These are phyloP conservation scores for barrel medic (Medicago truncatula) DNA, from an alignment of 306 rosid species.

Conservation along the genomic window DNA sequence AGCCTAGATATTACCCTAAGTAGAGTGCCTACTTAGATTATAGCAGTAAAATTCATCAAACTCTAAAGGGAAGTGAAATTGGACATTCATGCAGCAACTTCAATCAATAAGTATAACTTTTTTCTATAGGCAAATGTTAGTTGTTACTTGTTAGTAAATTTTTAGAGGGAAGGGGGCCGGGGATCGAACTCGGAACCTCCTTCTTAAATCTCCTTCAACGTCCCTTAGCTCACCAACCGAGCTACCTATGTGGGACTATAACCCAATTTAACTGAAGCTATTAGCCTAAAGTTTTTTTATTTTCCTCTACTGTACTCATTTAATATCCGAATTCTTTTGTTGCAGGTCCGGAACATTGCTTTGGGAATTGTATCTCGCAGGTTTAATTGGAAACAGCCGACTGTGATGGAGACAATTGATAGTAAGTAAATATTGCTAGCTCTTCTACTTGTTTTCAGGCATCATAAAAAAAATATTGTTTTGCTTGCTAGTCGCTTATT, in stretches of 20 bases:
- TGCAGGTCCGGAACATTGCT: conserved; percentile 91
- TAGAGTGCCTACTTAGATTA: conserved; percentile 5
- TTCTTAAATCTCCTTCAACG: too few species aligned
- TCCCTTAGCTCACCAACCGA: too few species aligned
- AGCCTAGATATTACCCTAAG: neutral
- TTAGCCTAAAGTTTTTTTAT: neutral
- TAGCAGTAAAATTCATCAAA: too few species aligned
- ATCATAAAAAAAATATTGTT: neutral
- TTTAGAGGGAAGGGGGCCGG: too few species aligned
- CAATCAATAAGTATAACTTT: neutral
- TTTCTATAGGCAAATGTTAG: too few species aligned
- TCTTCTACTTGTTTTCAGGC: neutral
- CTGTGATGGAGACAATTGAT: conserved; percentile 77
- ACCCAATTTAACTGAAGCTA: conserved; percentile 7
- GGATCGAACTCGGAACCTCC: too few species aligned
- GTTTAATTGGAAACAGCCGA: conserved; percentile 81
- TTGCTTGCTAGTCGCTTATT: neutral
- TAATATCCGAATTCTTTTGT: conserved; percentile 37
- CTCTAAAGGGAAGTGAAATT: conserved; percentile 27
- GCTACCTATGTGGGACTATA: neutral
- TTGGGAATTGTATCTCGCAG: conserved; percentile 88
- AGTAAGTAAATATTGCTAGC: conserved; percentile 54
- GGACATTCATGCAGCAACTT: conserved; percentile 11
- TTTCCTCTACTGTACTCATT: conserved; percentile 15
- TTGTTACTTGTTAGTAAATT: too few species aligned